Evolutionary conservation across 2,329 filamentous ascomycete genomes (phyloP).

Genomic region (Neofusicoccum cordaticola): DNA sequence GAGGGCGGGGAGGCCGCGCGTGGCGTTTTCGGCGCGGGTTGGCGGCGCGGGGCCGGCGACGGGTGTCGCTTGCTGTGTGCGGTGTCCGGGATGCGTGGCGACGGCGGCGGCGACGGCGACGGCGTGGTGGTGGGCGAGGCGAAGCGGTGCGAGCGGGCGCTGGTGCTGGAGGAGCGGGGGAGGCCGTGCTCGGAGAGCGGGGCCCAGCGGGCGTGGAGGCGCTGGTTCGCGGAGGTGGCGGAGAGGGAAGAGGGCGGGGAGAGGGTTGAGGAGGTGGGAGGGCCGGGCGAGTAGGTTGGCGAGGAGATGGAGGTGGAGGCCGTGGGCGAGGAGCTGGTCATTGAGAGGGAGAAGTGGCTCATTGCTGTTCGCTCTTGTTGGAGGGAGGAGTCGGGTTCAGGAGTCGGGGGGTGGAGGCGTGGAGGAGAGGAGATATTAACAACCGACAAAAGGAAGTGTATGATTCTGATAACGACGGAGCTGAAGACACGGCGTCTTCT

Average conservation of each 20-base stretch:
- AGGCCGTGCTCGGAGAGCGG: background rate
- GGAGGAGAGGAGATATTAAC: background rate
- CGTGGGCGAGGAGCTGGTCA: background rate
- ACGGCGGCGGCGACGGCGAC: background rate
- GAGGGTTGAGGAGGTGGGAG: background rate
- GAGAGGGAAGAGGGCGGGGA: background rate
- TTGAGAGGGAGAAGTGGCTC: conserved; percentile 3
- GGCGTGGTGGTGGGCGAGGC: background rate
- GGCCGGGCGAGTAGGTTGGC: background rate
- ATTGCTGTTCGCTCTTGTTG: background rate
- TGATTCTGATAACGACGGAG: background rate
- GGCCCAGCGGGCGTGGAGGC: background rate
- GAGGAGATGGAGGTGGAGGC: background rate
- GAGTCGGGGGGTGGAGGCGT: background rate
- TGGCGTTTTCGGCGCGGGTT: background rate
- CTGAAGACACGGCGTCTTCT: background rate
- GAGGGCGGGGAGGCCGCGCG: too few relatives aligned
- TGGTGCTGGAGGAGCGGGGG: background rate
- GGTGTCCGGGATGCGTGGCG: background rate
- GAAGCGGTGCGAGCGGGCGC: background rate
- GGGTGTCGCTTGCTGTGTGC: too few relatives aligned
- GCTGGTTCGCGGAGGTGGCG: background rate
- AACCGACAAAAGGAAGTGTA: background rate
- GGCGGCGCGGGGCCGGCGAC: too few relatives aligned
- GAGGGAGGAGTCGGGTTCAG: background rate